Base-by-base conservation (phyloP, 2,329 filamentous ascomycete genomes). In the Sordariomycetes sp. region DNA sequence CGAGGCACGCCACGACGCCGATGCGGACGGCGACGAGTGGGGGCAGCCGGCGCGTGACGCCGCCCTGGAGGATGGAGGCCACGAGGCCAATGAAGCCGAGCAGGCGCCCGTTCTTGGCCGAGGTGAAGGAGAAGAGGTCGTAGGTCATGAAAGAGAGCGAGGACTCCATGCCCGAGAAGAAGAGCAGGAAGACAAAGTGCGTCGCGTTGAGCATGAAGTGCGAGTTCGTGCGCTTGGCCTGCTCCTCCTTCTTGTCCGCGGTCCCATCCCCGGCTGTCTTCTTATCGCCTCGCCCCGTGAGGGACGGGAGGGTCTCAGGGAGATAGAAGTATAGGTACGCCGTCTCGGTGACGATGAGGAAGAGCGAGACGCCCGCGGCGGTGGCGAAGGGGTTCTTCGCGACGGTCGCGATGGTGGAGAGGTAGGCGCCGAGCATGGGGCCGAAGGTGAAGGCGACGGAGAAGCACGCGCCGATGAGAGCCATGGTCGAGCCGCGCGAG, bases 151-250 rank as follows among this genome's bases (percentile, higher is more conserved):
- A 99, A 0, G 94, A 92, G 3, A 99, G 81, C 1, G 91, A 96
- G 71, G 96, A 97, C 70, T 99, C 94, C 88, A 99, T 93, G 61
- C 94, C 94, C 2, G 90, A 96, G 74, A 99, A 99, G 73, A 96
- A 96, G 14, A 99, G 84, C 60, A 99, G 85, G 72, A 99, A 99
- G 53, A 87, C 75, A 67, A 97, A 88, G 72, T 99, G 94, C 0
- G 90, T 86, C 1, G 87, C 74, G 69, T 97, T 97, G 53, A 99
- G 83, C 14, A 96, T 70, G 34, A 83, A 74, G 64, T 94, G 90
- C 3, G 88, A 90, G 72, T 97, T 97, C 3, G 90, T 96, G 59
- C 88, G 79, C 60, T 68, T 40, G 0, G 65, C 60, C n/a, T 57
- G 60, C 22, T 50, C 46, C 46, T 4, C 46, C 54, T 64, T 67